Percentiles rank a stretch among this genome's conserved stretches.
Evolutionary conservation across 2,329 filamentous ascomycete genomes (phyloP).

Genomic region (Lojkania enalia): DNA sequence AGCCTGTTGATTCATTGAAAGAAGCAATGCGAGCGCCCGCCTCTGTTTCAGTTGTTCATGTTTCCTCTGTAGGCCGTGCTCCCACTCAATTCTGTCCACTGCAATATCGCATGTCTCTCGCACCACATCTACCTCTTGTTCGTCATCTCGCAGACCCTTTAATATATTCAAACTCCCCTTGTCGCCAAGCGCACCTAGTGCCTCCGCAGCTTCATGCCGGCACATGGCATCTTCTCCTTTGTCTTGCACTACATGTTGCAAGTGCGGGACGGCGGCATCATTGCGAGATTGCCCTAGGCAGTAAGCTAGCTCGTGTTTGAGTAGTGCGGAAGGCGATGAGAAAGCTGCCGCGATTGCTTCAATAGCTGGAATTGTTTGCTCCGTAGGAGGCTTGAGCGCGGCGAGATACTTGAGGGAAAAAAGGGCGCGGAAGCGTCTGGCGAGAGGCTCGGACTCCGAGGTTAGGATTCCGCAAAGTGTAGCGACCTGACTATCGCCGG

Average conservation of each 20-base stretch:
- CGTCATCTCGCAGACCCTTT: conserved; percentile 71
- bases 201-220: conserved; percentile 94
- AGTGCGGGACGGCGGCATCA: conserved; percentile 69
- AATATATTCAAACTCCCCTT: conserved; percentile 73
- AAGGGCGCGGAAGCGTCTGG: conserved; percentile 89
- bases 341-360: conserved; percentile 88
- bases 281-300: conserved; percentile 92
- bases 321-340: conserved; percentile 77
- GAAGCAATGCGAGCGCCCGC: conserved; percentile 35
- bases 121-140: conserved; percentile 77
- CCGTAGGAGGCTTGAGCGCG: conserved; percentile 61
- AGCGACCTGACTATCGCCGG: conserved; percentile 55
- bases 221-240: conserved; percentile 90
- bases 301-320: conserved; percentile 97
- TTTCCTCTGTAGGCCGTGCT: conserved; percentile 62
- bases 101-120: conserved; percentile 96
- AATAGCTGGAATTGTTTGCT: conserved; percentile 65
- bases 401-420: conserved; percentile 97
- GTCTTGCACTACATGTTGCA: conserved; percentile 76
- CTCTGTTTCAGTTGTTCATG: conserved; percentile 78
- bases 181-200: conserved; percentile 84
- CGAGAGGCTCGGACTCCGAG: conserved; percentile 79
- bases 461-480: conserved; percentile 75
- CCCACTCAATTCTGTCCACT: conserved; percentile 91
- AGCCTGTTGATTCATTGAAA: conserved; percentile 11